phyloP scores from a whole-genome alignment of 2,329 filamentous ascomycete genomes.

The Rugonectria rugulosa region DNA sequence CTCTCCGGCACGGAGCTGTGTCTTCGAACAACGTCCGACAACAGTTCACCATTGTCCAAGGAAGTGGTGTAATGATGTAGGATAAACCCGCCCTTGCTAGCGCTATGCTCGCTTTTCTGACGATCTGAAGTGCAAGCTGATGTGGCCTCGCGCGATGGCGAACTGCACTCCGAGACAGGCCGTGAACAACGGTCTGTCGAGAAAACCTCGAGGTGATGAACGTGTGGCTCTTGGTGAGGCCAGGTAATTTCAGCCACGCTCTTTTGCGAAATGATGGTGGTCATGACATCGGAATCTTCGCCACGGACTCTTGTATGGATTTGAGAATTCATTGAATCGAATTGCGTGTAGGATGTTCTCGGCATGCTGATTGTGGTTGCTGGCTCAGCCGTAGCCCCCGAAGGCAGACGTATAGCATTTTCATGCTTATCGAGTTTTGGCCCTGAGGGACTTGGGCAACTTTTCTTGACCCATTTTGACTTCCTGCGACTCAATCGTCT shows the following conservation, averaged over 20 bases:
- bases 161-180: constrained; percentile 32
- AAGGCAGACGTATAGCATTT: constrained; percentile 36
- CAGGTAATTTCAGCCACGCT: constrained; percentile 44
- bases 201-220: constrained; percentile 1
- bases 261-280: constrained; percentile 40
- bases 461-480: constrained; percentile 12
- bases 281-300: constrained; percentile 29
- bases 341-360: constrained; percentile 40
- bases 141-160: constrained; percentile 22
- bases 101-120: constrained; percentile 22
- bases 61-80: constrained; percentile 33
- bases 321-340: constrained; percentile 31
- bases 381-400: constrained; percentile 38
- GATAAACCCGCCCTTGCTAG: constrained; percentile 21
- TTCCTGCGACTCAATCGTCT: neutral
- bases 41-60: constrained; percentile 27
- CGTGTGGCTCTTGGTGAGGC: constrained; percentile 26
- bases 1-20: constrained; percentile 25
- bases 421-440: constrained; percentile 30
- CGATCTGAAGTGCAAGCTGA: constrained; percentile 18
- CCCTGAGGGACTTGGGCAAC: constrained; percentile 16
- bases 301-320: constrained; percentile 30
- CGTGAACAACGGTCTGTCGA: constrained; percentile 13
- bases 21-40: constrained; percentile 30
- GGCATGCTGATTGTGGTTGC: constrained; percentile 46